A percentile compares a stretch with the other conserved stretches of the same genome.
Conservation (phyloP, 2,329 filamentous ascomycete genomes). For the Ilyonectria sp. region DNA sequence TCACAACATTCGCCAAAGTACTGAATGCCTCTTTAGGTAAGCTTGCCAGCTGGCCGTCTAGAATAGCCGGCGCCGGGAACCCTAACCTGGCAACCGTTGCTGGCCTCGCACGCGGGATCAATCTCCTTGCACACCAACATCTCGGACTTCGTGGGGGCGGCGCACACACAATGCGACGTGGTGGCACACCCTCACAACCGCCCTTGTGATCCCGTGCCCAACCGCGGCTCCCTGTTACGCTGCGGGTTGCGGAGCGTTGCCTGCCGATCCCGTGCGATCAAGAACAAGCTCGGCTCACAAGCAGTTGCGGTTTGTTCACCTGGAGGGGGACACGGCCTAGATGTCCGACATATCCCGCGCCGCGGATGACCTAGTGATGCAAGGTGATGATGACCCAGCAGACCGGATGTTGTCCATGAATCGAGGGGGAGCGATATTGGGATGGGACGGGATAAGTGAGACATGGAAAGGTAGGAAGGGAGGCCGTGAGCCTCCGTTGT, state of each 20-base stretch:
- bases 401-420: slow-evolving; percentile 13
- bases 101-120: slow-evolving; percentile 7
- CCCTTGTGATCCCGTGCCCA: slow-evolving; percentile 3
- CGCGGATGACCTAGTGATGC: slow-evolving; percentile 26
- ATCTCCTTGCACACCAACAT: slow-evolving; percentile 14
- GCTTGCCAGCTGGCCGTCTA: slow-evolving; percentile 1
- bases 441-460: neutral
- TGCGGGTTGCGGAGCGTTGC: slow-evolving; percentile 11
- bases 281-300: slow-evolving; percentile 3
- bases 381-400: slow-evolving; percentile 17
- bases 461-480: slow-evolving; percentile 19
- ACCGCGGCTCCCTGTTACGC: slow-evolving; percentile 7
- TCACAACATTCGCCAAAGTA: neutral
- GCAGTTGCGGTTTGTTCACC: slow-evolving; percentile 5
- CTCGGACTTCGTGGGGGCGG: slow-evolving; percentile 20
- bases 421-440: slow-evolving; percentile 23
- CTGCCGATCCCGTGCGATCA: slow-evolving; percentile 17
- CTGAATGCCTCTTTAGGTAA: slow-evolving; percentile 17
- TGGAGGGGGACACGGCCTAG: slow-evolving; percentile 8
- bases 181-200: slow-evolving; percentile 3
- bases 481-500: slow-evolving; percentile 34
- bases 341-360: slow-evolving; percentile 20
- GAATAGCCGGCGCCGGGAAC: slow-evolving; percentile 16
- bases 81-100: slow-evolving; percentile 19
- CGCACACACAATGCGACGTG: slow-evolving; percentile 16